phyloP scores from a whole-genome alignment of 2,329 filamentous ascomycete genomes.

The Seiridium unicorne region DNA sequence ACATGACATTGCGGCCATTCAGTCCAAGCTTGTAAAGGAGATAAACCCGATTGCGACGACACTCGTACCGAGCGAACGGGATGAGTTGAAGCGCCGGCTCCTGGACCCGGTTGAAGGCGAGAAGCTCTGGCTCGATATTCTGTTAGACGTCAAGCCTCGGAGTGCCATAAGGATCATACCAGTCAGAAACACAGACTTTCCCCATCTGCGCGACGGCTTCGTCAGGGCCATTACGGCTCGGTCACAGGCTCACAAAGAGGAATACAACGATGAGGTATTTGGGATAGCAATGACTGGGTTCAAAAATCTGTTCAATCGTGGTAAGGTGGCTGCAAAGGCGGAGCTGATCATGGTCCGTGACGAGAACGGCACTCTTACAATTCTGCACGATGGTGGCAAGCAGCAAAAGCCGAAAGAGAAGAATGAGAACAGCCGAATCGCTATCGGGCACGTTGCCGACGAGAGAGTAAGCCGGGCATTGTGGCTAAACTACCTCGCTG shows the following conservation, averaged over 20 bases:
- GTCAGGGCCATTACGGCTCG: slow-evolving; percentile 79
- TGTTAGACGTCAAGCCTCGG: slow-evolving; percentile 66
- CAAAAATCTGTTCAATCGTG: slow-evolving; percentile 77
- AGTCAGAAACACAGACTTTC: slow-evolving; percentile 91
- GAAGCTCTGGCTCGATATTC: slow-evolving; percentile 70
- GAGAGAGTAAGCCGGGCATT: slow-evolving; percentile 77
- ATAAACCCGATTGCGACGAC: slow-evolving; percentile 79
- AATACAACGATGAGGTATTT: slow-evolving; percentile 71
- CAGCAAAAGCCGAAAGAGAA: slow-evolving; percentile 30
- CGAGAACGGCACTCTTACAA: slow-evolving; percentile 60
- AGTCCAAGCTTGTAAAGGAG: slow-evolving; percentile 71
- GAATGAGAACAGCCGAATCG: slow-evolving; percentile 56
- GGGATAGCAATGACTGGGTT: slow-evolving; percentile 74
- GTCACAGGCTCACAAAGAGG: slow-evolving; percentile 55
- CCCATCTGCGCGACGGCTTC: slow-evolving; percentile 87
- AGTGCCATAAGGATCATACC: slow-evolving; percentile 83
- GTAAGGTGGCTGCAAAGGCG: slow-evolving; percentile 76
- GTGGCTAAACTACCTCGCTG: slow-evolving; percentile 89
- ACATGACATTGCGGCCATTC: slow-evolving; percentile 76
- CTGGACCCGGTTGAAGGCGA: slow-evolving; percentile 69
- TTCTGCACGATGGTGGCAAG: slow-evolving; percentile 62
- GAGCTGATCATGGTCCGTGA: slow-evolving; percentile 74
- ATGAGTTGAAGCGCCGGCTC: slow-evolving; percentile 65
- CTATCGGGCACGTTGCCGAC: slow-evolving; percentile 71
- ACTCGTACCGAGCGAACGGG: slow-evolving; percentile 78